These are phyloP conservation scores for Talaromyces proteolyticus DNA, from an alignment of 495 filamentous ascomycete genomes.

Conservation along the genomic window DNA sequence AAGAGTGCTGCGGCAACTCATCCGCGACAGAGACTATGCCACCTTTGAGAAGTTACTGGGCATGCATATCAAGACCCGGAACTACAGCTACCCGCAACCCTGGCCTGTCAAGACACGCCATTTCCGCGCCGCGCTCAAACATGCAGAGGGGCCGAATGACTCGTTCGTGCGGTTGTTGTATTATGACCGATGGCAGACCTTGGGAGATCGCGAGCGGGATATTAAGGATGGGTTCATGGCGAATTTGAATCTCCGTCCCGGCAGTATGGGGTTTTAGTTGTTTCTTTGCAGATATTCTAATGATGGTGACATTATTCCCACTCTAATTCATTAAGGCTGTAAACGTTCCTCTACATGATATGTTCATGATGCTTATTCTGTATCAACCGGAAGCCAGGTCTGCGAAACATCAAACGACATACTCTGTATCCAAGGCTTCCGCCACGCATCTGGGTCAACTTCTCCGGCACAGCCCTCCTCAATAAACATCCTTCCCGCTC, in stretches of 20 bases:
- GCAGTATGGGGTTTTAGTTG: no score
- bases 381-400: not conserved
- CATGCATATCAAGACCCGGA: slow-evolving; percentile 20
- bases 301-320: no score
- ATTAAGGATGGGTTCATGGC: slow-evolving; percentile 16
- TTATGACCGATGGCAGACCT: slow-evolving; percentile 25
- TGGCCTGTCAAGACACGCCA: slow-evolving; percentile 26
- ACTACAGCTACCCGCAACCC: slow-evolving; percentile 21
- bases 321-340: no score
- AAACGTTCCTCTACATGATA: no score
- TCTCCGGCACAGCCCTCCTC: slow-evolving; percentile 14
- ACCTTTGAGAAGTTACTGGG: slow-evolving; percentile 26
- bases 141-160: slow-evolving; percentile 21
- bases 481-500: slow-evolving; percentile 20
- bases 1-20: slow-evolving; percentile 22
- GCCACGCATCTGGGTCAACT: slow-evolving; percentile 7
- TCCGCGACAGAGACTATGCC: slow-evolving; percentile 25
- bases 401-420: slow-evolving; percentile 7
- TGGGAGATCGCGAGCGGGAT: slow-evolving; percentile 16
- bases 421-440: slow-evolving; percentile 21
- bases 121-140: slow-evolving; percentile 21
- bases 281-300: no score
- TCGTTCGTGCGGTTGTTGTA: slow-evolving; percentile 27
- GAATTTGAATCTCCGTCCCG: slow-evolving; percentile 1
- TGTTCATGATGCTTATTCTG: no score